Evolutionary conservation across 352 stramenopile genomes (phyloP).

Genomic region (Phytophthora pinifolia): DNA sequence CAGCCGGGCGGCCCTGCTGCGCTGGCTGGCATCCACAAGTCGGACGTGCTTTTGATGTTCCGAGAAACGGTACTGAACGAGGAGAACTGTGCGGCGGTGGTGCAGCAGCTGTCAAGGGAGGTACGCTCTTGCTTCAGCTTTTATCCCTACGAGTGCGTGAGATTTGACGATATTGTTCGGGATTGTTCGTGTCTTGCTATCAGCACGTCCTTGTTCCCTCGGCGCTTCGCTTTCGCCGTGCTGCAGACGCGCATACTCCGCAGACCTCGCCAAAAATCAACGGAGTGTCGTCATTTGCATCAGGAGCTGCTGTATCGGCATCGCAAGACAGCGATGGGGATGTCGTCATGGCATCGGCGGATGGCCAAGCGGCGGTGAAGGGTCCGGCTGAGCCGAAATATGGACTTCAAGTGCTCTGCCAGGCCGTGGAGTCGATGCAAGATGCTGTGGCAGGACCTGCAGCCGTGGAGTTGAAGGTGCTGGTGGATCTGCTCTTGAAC

Average conservation of each 20-base stretch:
- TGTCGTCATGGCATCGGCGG: conserved; percentile 53
- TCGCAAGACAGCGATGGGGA: conserved; percentile 56
- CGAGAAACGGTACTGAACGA: conserved; percentile 72
- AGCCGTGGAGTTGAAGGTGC: conserved; percentile 64
- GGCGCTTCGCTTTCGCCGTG: conserved; percentile 70
- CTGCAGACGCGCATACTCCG: conserved; percentile 42
- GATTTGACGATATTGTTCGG: conserved; percentile 11
- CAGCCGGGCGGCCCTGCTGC: conserved; percentile 62
- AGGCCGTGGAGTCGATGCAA: conserved; percentile 81
- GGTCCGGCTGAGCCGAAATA: conserved; percentile 69
- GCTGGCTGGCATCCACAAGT: conserved; percentile 78
- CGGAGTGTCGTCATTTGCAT: conserved; percentile 5
- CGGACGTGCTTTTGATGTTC: conserved; percentile 81
- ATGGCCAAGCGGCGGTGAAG: conserved; percentile 21
- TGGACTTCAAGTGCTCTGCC: conserved; percentile 70
- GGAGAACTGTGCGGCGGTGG: conserved; percentile 72
- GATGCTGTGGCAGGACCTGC: conserved; percentile 61
- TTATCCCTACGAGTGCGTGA: too few relatives aligned
- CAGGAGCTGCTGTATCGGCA: background rate
- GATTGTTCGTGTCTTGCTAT: conserved; percentile 7
- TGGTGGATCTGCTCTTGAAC: conserved; percentile 73
- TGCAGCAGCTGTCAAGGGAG: conserved; percentile 79
- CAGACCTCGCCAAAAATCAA: conserved; percentile 16
- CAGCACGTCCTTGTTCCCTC: conserved; percentile 66
- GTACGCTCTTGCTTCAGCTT: too few relatives aligned